phyloP scores from a whole-genome alignment of 2,329 filamentous ascomycete species.

The Pestalotiopsis sp. region DNA sequence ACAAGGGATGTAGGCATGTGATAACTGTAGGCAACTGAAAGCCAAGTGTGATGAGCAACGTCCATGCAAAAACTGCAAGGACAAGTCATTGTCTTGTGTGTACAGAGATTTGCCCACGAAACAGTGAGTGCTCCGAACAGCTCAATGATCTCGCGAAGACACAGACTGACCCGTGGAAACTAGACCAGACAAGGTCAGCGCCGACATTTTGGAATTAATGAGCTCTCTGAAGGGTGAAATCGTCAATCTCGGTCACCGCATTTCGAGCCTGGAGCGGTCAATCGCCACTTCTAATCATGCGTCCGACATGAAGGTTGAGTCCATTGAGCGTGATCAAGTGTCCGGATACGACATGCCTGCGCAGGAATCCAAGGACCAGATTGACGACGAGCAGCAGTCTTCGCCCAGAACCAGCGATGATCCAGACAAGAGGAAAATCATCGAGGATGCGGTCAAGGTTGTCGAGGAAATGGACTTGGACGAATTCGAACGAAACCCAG shows the following conservation, averaged over 20 bases:
- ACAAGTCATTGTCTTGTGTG: conserved; percentile 81
- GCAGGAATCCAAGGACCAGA: conserved; percentile 16
- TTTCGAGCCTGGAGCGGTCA: conserved; percentile 36
- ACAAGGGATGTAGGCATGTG: conserved; percentile 69
- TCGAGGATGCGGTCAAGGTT: conserved; percentile 34
- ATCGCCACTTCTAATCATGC: conserved; percentile 12
- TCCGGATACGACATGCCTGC: conserved; percentile 28
- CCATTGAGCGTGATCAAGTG: conserved; percentile 28
- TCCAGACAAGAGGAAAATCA: not conserved
- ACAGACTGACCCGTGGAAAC: conserved; percentile 13
- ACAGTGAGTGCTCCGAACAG: conserved; percentile 64
- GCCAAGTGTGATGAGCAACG: conserved; percentile 90
- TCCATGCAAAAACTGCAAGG: conserved; percentile 84
- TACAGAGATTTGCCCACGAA: conserved; percentile 91
- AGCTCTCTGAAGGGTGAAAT: conserved; percentile 36
- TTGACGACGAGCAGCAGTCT: conserved; percentile 24
- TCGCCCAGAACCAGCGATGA: conserved; percentile 33
- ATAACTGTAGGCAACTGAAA: conserved; percentile 84
- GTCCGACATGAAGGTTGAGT: conserved; percentile 32
- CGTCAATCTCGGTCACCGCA: conserved; percentile 32
- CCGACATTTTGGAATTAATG: conserved; percentile 63
- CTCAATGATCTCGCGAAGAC: conserved; percentile 4
- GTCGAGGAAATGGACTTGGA: conserved; percentile 43
- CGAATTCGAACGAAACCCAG: conserved; percentile 53
- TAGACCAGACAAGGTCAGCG: conserved; percentile 62